Evolutionary conservation across 371 early-diverging fungal species (phyloP).

Genomic region (Ecytonucleospora hepatopenaei): DNA sequence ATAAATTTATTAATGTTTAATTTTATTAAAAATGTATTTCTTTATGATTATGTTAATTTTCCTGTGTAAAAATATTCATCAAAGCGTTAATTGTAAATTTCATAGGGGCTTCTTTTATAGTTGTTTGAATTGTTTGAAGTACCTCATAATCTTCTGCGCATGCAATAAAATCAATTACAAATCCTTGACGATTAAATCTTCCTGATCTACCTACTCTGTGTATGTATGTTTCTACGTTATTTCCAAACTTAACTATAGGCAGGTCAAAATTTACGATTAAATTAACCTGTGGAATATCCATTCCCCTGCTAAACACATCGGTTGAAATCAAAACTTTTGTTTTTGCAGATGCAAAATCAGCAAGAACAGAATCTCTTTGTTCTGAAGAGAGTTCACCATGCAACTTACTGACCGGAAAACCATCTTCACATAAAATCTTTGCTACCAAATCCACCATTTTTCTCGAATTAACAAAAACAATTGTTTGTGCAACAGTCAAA

Average conservation of each 20-base stretch:
- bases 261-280: constrained; percentile 91
- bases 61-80: not conserved
- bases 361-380: constrained; percentile 79
- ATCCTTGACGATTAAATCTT: constrained; percentile 84
- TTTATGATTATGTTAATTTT: not conserved
- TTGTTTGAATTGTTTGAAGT: constrained; percentile 4
- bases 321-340: constrained; percentile 68
- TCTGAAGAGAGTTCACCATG: constrained; percentile 70
- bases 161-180: constrained; percentile 80
- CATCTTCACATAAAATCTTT: constrained; percentile 64
- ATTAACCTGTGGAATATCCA: constrained; percentile 67
- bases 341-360: constrained; percentile 72
- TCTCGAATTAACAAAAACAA: constrained; percentile 75
- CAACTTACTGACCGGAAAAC: constrained; percentile 68
- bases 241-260: constrained; percentile 61
- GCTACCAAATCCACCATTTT: constrained; percentile 68
- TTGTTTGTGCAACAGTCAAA: constrained; percentile 81
- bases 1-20: not conserved
- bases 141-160: constrained; percentile 2
- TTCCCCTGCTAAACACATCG: constrained; percentile 55
- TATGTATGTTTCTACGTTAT: constrained; percentile 81
- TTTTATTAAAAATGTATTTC: not conserved
- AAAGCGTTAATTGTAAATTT: constrained; percentile 7
- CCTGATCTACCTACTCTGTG: constrained; percentile 97
- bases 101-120: not conserved